Evolutionary conservation across 805 yeast species (phyloP).

Genomic region (Starmerella powellii): DNA sequence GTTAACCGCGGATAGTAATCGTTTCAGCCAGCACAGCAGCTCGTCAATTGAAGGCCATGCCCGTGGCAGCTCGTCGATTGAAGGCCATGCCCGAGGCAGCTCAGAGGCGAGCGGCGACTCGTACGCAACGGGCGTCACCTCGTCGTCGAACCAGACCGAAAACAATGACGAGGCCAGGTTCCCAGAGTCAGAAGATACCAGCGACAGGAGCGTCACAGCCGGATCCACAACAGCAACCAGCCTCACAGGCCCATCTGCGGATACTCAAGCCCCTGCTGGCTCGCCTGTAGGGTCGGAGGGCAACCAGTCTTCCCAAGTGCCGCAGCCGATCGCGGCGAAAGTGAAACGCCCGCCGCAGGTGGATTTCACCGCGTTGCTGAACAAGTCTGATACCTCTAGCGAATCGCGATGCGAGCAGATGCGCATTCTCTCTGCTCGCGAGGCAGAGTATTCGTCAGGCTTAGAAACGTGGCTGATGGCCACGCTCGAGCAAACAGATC

Average conservation of each 20-base stretch:
- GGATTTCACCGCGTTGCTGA: conserved; percentile 27
- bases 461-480: conserved; percentile 27
- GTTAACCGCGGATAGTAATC: neutral
- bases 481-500: conserved; percentile 11
- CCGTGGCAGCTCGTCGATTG: neutral
- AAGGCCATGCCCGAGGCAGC: conserved; percentile 1
- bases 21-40: neutral
- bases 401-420: conserved; percentile 26
- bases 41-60: neutral
- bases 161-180: neutral
- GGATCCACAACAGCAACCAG: neutral
- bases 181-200: neutral
- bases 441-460: conserved; percentile 28
- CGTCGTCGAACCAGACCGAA: neutral
- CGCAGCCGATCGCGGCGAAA: conserved; percentile 13
- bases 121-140: conserved; percentile 8
- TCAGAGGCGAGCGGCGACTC: conserved; percentile 10
- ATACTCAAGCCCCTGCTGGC: neutral
- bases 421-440: conserved; percentile 25
- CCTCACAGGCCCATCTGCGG: neutral
- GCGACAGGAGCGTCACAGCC: neutral
- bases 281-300: neutral
- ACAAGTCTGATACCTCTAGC: conserved; percentile 19
- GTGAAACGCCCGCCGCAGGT: conserved; percentile 27
- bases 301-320: neutral